Conservation (phyloP, 73 alveolate species). For the Breviolum minutum region DNA sequence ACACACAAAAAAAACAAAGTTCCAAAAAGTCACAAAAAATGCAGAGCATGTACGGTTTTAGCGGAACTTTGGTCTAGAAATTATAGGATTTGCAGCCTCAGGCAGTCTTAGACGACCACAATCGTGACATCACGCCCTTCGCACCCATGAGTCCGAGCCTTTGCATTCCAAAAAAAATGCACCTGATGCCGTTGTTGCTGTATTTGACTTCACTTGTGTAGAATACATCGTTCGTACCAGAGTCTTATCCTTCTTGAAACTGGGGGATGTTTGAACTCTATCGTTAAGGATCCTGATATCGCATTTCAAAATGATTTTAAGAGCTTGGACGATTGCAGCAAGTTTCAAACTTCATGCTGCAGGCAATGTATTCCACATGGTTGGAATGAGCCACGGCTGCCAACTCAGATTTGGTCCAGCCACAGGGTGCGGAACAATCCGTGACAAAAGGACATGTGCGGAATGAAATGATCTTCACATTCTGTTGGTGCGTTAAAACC, state of each 20-base stretch:
- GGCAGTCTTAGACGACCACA: slow-evolving; percentile 83
- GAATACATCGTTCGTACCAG: not conserved
- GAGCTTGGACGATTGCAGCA: too few species aligned
- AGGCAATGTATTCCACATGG: slow-evolving; percentile 86
- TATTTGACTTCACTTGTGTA: too few species aligned
- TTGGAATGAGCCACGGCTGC: slow-evolving; percentile 71
- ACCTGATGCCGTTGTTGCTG: too few species aligned
- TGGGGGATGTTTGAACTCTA: too few species aligned
- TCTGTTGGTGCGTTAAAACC: too few species aligned
- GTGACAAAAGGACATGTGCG: not conserved
- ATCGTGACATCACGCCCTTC: slow-evolving; percentile 80
- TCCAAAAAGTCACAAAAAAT: not conserved
- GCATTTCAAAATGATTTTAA: not conserved
- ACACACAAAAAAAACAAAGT: too few species aligned
- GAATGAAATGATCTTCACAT: too few species aligned
- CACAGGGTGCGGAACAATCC: not conserved
- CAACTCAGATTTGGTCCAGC: not conserved
- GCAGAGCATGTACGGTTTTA: not conserved
- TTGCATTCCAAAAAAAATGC: not conserved
- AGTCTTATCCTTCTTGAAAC: too few species aligned
- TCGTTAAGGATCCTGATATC: not conserved
- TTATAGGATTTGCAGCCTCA: not conserved
- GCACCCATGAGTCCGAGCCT: slow-evolving; percentile 41
- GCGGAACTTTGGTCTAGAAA: not conserved
- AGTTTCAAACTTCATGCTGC: not conserved